Evolutionary conservation across 768 basidiomycete species (phyloP), one percentile per base, ranked within the genome.

Genomic region (Amanita exitialis): DNA sequence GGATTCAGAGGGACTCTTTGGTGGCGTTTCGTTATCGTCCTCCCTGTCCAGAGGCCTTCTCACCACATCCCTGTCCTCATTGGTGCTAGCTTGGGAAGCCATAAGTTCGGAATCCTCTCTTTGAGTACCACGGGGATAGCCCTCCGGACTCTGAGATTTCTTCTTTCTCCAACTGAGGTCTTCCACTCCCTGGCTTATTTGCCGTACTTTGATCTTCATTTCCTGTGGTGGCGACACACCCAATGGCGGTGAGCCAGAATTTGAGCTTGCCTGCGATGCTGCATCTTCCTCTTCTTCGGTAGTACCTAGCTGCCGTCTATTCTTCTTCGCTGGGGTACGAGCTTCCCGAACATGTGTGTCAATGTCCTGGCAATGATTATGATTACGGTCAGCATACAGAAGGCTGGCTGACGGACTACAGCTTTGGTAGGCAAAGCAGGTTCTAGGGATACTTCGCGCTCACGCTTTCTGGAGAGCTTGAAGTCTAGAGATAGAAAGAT

Each of bases 141-240:
- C 64, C 52, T 67, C 65, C 30, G 62, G 58, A 6, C 60, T 57
- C 16, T 54, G 47, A 21, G 62, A 57, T 53, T 74, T 72, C 61
- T 66, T 65, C 52, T 77, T 80, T 62, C 75, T 72, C 86, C 84
- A 86, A 60, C 71, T 80, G 55, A 87, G 76, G 61, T 88, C 86
- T 63, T 86, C 85, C 28, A 88, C 85, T 23, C 83, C 82, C 59
- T 81, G 81, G 55, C 83, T 86, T 58, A 87, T 86, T 68, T 87
- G 86, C 47, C 83, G 76, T 52, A 85, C 79, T 59, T 69, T 68
- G 44, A 77, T 76, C 70, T 85, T 88, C 67, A 84, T 78, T 65
- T 88, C 85, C 56, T 80, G 78, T 3, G 81, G 83, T 3, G 88
- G 86, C n/a, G 88, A 88, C 49, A 71, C 73, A 47, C 73, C 72